A percentile compares a stretch with the other conserved stretches of the same genome.
Conservation (phyloP, 2,329 filamentous ascomycete genomes). For the Graphilbum sp. region DNA sequence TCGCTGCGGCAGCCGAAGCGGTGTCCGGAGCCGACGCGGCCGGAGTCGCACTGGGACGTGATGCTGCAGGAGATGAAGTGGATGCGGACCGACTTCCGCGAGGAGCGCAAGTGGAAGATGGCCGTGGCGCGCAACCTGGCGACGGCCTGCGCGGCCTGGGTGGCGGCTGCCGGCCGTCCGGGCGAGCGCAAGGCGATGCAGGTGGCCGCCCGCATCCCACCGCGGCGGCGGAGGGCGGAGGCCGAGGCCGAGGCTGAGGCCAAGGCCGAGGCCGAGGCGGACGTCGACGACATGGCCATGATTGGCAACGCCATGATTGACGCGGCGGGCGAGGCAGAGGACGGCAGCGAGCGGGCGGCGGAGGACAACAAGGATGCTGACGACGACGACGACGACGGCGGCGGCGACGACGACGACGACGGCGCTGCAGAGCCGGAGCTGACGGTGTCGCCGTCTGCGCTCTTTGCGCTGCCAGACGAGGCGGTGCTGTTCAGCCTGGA, state of each 20-base stretch:
- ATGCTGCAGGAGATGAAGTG: slow-evolving; percentile 86
- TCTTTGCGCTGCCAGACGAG: slow-evolving; percentile 69
- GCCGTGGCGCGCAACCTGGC: slow-evolving; percentile 66
- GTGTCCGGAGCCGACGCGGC: slow-evolving; percentile 62
- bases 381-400: slow-evolving; percentile 13
- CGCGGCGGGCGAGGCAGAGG: slow-evolving; percentile 1
- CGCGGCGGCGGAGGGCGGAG: slow-evolving; percentile 7
- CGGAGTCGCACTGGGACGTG: slow-evolving; percentile 69
- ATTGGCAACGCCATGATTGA: slow-evolving; percentile 10
- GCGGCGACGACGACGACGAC: slow-evolving; percentile 18
- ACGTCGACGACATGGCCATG: slow-evolving; percentile 20
- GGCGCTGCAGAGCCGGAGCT: slow-evolving; percentile 17
- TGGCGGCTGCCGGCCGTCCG: slow-evolving; percentile 41
- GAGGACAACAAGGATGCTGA: too few relatives aligned
- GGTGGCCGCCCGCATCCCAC: slow-evolving; percentile 39
- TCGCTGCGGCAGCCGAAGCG: slow-evolving; percentile 79
- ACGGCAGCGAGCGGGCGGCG: too few relatives aligned
- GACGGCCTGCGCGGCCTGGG: slow-evolving; percentile 70
- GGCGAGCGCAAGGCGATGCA: slow-evolving; percentile 53
- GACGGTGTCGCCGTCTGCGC: slow-evolving; percentile 52
- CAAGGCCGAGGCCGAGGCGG: too few relatives aligned
- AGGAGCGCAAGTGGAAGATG: slow-evolving; percentile 89
- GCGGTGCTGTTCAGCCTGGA: slow-evolving; percentile 68
- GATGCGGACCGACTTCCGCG: slow-evolving; percentile 93
- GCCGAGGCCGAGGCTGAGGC: too few relatives aligned